Percentiles rank a stretch among this genome's conserved stretches.
These are phyloP conservation scores for Exophiala xenobiotica DNA, from an alignment of 2,329 filamentous ascomycete genomes.

Conservation along the genomic window DNA sequence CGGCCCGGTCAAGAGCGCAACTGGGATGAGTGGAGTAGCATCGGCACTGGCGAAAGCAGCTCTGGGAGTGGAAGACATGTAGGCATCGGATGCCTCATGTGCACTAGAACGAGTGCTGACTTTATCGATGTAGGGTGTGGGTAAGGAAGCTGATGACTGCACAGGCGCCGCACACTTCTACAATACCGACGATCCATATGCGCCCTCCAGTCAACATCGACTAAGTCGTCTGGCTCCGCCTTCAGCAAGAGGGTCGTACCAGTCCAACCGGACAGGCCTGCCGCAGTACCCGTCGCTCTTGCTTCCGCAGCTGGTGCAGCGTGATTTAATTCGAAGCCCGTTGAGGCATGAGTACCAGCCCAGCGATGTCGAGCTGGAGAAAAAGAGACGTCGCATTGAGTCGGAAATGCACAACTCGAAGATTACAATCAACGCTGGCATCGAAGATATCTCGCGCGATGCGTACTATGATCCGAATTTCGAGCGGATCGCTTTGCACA, in stretches of 20 bases:
- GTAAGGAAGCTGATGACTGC: conserved; percentile 5
- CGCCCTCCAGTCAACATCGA: conserved; percentile 6
- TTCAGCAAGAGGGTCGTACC: conserved; percentile 12
- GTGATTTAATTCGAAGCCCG: conserved; percentile 5
- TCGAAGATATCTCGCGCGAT: conserved; percentile 1
- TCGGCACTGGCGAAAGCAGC: conserved; percentile 3
- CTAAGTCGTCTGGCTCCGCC: conserved; percentile 9
- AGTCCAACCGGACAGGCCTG: conserved; percentile 7
- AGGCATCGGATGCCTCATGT: neutral
- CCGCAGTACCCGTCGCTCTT: conserved; percentile 14
- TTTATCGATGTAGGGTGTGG: too few relatives aligned
- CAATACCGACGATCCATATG: conserved; percentile 14
- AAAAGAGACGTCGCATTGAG: neutral
- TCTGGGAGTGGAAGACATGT: neutral
- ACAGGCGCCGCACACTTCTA: conserved; percentile 6
- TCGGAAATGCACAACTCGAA: neutral
- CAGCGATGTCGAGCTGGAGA: neutral
- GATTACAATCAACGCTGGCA: conserved; percentile 14
- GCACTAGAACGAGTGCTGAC: too few relatives aligned
- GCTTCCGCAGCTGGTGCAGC: conserved; percentile 12
- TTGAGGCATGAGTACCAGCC: conserved; percentile 7
- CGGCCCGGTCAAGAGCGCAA: conserved; percentile 5
- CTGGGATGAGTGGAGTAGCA: conserved; percentile 18
- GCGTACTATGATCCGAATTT: conserved; percentile 7
- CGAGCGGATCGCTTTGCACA: conserved; percentile 5